Evolutionary conservation across 2,329 filamentous ascomycete genomes (phyloP), one percentile per base, ranked within the genome.

Genomic region (Fusarium sp.): DNA sequence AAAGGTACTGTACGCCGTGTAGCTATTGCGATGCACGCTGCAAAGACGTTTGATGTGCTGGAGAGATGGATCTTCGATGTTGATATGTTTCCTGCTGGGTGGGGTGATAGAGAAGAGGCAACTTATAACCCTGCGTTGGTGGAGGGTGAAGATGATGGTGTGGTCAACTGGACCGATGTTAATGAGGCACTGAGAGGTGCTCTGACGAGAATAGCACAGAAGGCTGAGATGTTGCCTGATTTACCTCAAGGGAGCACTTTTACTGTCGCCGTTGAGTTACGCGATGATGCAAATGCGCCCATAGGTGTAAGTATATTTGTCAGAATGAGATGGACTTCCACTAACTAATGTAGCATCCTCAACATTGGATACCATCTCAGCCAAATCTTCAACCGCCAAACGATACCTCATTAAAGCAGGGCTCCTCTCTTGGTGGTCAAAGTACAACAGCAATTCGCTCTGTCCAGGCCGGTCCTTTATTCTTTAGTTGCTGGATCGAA

Each of bases 181-280:
- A 88, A 93, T 57, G 91, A 95, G 81, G 90, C 93, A 70, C 86
- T 95, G 49, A 87, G 93, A 31, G 93, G 88, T 5, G 90, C 90
- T 0, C 83, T 95, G 73, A 83, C 87, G 60, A 87, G 88, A 51
- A 82, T 95, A 19, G 87, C 89, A 0, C 87, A 89, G 65, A 86
- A 88, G 7, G 89, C 86, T 14, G 86, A 90, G 67, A 86, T 83
- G 61, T 84, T 94, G 69, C 82, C 80, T 1, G 80, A 85, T 1
- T 78, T 94, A 27, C 92, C 92, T 0, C 81, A 85, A 4, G 87
- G 87, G 4, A 94, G 92, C 79, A 92, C 91, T 0, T 95, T 93
- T 79, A 93, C 92, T 1, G 80, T 95, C n/a, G 91, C 91, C 1
- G 87, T 95, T 44, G 93, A 95, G 80, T 79, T 95, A 71, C 88